Evolutionary conservation across 2,329 filamentous ascomycete genomes (phyloP), one percentile per base, ranked within the genome.

Genomic region (Penicillium sp.): DNA sequence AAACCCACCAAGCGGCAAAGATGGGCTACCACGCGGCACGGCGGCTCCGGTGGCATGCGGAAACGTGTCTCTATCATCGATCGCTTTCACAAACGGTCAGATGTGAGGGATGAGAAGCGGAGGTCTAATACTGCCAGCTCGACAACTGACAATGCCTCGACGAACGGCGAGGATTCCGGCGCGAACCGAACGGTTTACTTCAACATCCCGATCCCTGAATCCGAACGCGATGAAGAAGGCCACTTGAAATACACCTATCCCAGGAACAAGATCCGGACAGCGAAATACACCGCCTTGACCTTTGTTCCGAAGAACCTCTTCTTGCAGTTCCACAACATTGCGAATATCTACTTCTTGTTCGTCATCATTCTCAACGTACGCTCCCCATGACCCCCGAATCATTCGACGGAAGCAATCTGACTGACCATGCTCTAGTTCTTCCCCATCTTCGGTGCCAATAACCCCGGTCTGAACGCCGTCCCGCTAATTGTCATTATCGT

Each of bases 311-410:
- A 97, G 76, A 97, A 98, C 72, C 68, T 98, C 65, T 98, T 86
- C 83, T 89, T 95, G 58, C 95, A 98, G 72, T 97, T 98, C 67
- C 92, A 98, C 73, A 97, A 97, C 66, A 87, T 98, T 64, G 93
- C 93, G 66, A 98, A 98, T 71, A 86, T 97, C 46, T 98, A 97
- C 75, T 98, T 98, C 80, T 78, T 97, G 61, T 96, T 97, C 74
- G 81, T 92, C 63, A 91, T 96, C 67, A 95, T 98, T 66, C 81
- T 98, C 52, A 85, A 86, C 65, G 93, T 97, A 85, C 79, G 91
- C 80, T 23, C 20, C 10, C 12, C 18, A 31, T 48, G 38, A 45
- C 31, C 33, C 46, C 40, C 10, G 40, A 37, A 20, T 20, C 15
- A 23, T 23, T 20, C 4, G n/a, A 18, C 7, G 15, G 12, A 10